phyloP scores from a whole-genome alignment of 169 alveolate species.

The Theileria orientalis region DNA sequence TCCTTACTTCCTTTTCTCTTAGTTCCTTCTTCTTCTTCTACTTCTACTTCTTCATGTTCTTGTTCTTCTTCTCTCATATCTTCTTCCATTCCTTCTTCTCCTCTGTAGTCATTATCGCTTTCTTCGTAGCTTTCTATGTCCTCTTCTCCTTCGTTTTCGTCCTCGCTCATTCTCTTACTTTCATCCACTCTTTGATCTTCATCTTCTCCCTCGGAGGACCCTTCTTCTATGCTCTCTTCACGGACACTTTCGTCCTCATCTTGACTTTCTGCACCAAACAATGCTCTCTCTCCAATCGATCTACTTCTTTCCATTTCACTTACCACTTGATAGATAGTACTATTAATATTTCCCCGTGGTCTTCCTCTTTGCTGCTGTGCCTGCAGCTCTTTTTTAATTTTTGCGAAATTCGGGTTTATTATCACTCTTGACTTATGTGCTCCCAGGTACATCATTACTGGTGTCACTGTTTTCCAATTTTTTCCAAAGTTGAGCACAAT shows the following conservation, averaged over 20 bases:
- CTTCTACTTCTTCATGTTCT: neutral
- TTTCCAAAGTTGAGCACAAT: neutral
- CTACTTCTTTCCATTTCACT: too few relatives aligned
- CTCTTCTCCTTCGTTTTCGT: neutral
- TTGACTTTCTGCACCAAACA: too few relatives aligned
- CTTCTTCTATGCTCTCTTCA: too few relatives aligned
- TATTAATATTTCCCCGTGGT: too few relatives aligned
- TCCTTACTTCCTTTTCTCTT: neutral
- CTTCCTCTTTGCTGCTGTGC: too few relatives aligned
- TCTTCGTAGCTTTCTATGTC: neutral
- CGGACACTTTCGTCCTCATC: too few relatives aligned
- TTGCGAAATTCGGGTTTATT: constrained; percentile 6
- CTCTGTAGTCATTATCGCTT: neutral
- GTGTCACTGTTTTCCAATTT: neutral
- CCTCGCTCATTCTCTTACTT: neutral
- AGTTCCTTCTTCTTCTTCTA: too few relatives aligned
- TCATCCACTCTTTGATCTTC: too few relatives aligned
- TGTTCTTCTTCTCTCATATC: neutral
- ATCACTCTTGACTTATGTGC: neutral
- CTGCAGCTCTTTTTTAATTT: neutral
- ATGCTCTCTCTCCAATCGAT: too few relatives aligned
- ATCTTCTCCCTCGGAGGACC: too few relatives aligned
- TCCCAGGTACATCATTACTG: neutral
- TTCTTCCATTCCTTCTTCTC: neutral
- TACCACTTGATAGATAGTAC: too few relatives aligned